Conservation (phyloP, 108 stramenopile genomes). For the Stephanodiscus minutulus region DNA sequence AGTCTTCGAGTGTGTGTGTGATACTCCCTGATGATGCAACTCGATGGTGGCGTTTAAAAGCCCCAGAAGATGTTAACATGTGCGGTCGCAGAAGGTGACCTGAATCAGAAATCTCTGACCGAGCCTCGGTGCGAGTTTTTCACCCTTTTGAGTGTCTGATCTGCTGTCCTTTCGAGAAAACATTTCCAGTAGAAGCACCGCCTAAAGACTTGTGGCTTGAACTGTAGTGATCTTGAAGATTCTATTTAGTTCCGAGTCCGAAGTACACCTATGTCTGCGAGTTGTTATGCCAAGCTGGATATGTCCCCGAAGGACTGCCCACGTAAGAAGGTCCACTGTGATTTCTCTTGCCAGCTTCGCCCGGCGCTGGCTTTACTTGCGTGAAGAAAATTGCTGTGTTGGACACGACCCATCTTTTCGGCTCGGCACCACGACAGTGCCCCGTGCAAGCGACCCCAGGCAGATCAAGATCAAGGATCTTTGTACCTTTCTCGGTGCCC, state of each 20-base stretch:
- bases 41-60: not conserved
- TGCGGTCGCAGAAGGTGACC: too few species aligned
- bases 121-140: too few species aligned
- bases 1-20: not conserved
- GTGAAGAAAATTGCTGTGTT: not conserved
- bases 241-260: not conserved
- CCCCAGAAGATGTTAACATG: not conserved
- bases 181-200: too few species aligned
- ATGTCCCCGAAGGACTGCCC: not conserved
- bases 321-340: slow-evolving; percentile 1
- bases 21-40: not conserved
- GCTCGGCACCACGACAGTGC: not conserved
- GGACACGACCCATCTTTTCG: not conserved
- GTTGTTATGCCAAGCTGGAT: not conserved
- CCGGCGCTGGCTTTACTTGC: not conserved
- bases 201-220: not conserved
- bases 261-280: not conserved
- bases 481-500: slow-evolving; percentile 11
- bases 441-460: not conserved
- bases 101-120: too few species aligned
- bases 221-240: not conserved
- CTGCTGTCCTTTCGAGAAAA: too few species aligned
- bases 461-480: slow-evolving; percentile 4
- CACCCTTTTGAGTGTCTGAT: too few species aligned
- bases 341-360: not conserved